Base-by-base conservation (phyloP, 495 filamentous ascomycete genomes). In the Penicillium silybi region DNA sequence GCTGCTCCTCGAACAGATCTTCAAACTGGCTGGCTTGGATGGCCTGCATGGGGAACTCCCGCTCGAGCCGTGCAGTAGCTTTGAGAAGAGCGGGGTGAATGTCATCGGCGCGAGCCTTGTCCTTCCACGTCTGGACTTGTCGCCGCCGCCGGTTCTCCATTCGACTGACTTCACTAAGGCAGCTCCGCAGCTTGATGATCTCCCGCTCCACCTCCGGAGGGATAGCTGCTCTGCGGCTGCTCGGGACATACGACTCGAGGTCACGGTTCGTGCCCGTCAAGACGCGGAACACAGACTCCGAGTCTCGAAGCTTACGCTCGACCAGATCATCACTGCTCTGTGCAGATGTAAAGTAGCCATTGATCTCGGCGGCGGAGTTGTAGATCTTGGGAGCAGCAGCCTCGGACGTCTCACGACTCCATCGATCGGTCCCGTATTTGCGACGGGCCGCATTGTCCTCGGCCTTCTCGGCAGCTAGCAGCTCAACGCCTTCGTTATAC, bases 11-110 rank as follows among this genome's bases (percentile, higher is more conserved):
- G 49, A 97, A 97, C 29, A 97, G 83, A 41, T 83, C 82, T 58
- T 97, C 93, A 58, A 98, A 98, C 51, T 96, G 89, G 16, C 83
- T 88, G 2, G 92, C 83, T 37, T 88, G 85, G 41, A 98, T 85
- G 25, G 82, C 78, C 27, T 88, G 89, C 77, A 88, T 90, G 0
- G 92, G 87, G 49, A 88, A 90, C 37, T 87, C 83, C 6, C 90
- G 84, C 70, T 98, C 92, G 4, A 98, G 71, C 0, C 89, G 83
- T 17, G 87, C 86, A 1, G 93, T 82, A 73, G 97, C 90, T 38
- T 76, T 74, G 6, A 96, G 75, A 37, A 98, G 86, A 38, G 85
- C 87, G 2, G 78, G 71, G 53, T 85, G 95, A 59, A 98, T 92
- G 69, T 98, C 93, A 68, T 98, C 93, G 6, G 80, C 77, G 32